These are phyloP conservation scores for Agarophyton chilense DNA, from an alignment of 23 red algal genomes.

Conservation along the genomic window DNA sequence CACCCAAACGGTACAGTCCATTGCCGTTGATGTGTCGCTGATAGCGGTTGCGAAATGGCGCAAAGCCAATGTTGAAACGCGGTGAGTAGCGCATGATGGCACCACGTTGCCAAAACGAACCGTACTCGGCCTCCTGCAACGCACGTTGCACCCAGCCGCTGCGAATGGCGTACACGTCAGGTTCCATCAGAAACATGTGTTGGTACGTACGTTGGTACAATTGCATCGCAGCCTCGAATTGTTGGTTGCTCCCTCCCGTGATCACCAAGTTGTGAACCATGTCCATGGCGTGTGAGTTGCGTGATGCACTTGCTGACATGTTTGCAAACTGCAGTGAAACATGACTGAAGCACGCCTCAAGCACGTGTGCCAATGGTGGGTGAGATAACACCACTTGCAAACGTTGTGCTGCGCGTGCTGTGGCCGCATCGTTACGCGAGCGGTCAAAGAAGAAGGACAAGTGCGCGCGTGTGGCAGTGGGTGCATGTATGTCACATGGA, in stretches of 20 bases:
- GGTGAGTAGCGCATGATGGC: conserved; percentile 83
- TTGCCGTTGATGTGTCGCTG: conserved; percentile 93
- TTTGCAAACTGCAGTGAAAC: conserved; percentile 56
- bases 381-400: neutral
- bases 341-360: conserved; percentile 50
- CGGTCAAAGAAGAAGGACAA: conserved; percentile 82
- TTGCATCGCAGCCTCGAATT: conserved; percentile 61
- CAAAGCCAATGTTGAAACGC: conserved; percentile 65
- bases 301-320: conserved; percentile 21
- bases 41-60: conserved; percentile 79
- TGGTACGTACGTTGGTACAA: neutral
- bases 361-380: neutral
- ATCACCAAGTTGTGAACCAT: conserved; percentile 48
- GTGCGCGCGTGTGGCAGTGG: neutral
- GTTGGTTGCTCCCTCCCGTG: conserved; percentile 79
- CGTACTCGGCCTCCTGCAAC: conserved; percentile 29
- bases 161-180: conserved; percentile 80
- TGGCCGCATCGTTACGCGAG: conserved; percentile 6
- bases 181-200: conserved; percentile 73
- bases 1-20: conserved; percentile 75
- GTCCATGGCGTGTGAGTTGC: conserved; percentile 73
- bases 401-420: neutral
- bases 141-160: conserved; percentile 57
- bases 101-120: conserved; percentile 75
- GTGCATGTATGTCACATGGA: neutral